Evolutionary conservation across 768 basidiomycete genomes (phyloP).

Genomic region (Calocera cornea): DNA sequence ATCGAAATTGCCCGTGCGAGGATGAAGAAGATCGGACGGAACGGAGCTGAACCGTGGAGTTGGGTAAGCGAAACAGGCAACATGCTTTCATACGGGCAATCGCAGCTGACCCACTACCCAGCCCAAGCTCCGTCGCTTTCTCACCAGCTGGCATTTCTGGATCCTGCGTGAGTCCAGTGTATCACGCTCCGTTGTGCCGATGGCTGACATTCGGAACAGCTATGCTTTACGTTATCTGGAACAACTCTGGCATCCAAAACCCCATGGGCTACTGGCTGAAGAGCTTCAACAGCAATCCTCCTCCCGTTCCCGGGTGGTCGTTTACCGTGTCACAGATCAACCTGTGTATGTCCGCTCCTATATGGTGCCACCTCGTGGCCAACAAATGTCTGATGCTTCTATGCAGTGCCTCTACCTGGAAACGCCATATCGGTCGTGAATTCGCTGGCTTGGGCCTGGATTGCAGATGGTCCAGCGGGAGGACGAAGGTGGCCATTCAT

Average conservation of each 20-base stretch:
- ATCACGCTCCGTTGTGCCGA: not conserved
- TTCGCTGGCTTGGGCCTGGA: not conserved
- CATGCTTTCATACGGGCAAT: not conserved
- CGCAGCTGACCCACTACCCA: not conserved
- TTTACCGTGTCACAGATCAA: slow-evolving; percentile 19
- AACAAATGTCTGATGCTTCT: not conserved
- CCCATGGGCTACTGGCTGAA: slow-evolving; percentile 19
- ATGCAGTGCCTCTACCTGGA: slow-evolving; percentile 7
- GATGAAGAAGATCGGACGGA: slow-evolving; percentile 14
- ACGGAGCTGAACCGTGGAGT: slow-evolving; percentile 15
- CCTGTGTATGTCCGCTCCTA: not conserved
- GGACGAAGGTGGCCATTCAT: not conserved
- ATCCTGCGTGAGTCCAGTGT: slow-evolving; percentile 7
- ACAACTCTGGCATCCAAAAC: slow-evolving; percentile 11
- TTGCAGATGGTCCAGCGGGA: not conserved
- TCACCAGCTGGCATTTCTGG: slow-evolving; percentile 19
- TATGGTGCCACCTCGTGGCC: not conserved
- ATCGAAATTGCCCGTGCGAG: slow-evolving; percentile 15
- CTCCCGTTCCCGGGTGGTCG: slow-evolving; percentile 14
- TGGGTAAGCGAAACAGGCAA: slow-evolving; percentile 6
- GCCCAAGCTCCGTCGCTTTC: slow-evolving; percentile 6
- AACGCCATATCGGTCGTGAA: not conserved
- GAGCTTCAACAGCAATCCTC: slow-evolving; percentile 15
- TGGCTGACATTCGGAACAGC: not conserved
- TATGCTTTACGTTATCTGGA: slow-evolving; percentile 12